phyloP scores from a whole-genome alignment of 495 filamentous ascomycete species.

The Aspergillus homomorphus region DNA sequence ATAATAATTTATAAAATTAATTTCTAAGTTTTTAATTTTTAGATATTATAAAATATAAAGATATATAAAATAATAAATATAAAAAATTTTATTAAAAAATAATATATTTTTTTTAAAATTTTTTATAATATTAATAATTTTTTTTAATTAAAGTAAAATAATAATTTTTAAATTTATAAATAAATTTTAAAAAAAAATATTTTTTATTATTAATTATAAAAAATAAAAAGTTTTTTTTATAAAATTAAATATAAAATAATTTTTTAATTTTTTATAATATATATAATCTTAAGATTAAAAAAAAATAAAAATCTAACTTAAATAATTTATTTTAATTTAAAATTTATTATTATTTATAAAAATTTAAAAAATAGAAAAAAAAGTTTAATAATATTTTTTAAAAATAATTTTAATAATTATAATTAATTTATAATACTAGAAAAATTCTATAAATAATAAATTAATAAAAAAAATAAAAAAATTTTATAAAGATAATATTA shows the following conservation, averaged over 20 bases:
- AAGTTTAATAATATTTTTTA: too few species aligned
- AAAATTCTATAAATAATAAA: too few species aligned
- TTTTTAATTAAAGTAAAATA: too few species aligned
- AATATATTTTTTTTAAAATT: constrained; percentile 13
- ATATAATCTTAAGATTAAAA: neutral
- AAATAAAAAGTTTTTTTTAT: too few species aligned
- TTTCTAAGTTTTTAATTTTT: too few species aligned
- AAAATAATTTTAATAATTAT: too few species aligned
- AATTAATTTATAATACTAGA: too few species aligned
- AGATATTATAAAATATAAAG: too few species aligned
- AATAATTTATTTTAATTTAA: constrained; percentile 11
- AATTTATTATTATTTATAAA: constrained; percentile 12
- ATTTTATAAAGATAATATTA: constrained; percentile 10
- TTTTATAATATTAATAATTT: constrained; percentile 1
- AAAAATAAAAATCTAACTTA: too few species aligned
- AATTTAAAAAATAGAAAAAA: constrained; percentile 23
- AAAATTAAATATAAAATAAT: neutral
- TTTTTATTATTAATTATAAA: neutral
- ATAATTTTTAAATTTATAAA: neutral
- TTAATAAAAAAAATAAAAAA: neutral
- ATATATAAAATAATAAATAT: too few species aligned
- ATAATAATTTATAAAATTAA: neutral
- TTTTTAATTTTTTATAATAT: neutral
- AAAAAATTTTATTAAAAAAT: constrained; percentile 9
- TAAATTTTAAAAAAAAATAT: neutral